Evolutionary conservation across 1,139 yeast species (phyloP), one percentile per base, ranked within the genome.

Genomic region (Yamadazyma friedrichii): DNA sequence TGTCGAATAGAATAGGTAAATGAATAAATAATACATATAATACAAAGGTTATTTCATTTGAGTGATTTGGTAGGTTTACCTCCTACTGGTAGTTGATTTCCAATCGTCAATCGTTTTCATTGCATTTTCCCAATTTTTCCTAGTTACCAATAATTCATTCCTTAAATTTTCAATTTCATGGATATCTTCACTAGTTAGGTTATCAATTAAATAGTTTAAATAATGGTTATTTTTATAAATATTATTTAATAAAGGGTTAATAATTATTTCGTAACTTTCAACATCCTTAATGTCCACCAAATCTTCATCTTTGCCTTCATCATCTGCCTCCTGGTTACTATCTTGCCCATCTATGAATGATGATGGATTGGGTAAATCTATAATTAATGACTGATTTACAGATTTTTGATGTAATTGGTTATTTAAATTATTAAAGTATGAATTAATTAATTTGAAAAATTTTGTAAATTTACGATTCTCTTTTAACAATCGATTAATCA

Each of bases 51-150:
- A 22, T 6, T 6, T 8, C 24, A 6, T 8, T 20, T 8, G 24
- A 11, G 8, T 25, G 28, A 11, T 11, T 11, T 25, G 31, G 31
- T 3, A 12, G 9, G n/a, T 24, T 20, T 31, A 36, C n/a, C 29
- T 30, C 24, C 29, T 31, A 9, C 35, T 36, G 25, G 40, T 35
- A 25, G 40, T 35, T 8, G 38, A 26, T 27, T 68, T 70, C 80
- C 80, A 76, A 43, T 68, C 66, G 30, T 76, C 80, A 29, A 72
- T 61, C 1, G 77, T 70, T 36, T 63, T 66, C 45, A 74, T 57
- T 0, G 80, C 76, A 33, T 65, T 67, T 38, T 70, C 62, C 69
- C 78, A 67, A 46, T 72, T 74, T 33, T 59, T 54, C 17, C 63
- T 64, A 40, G 73, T 64, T 9, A 50, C 46, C 41, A 74, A 59